Evolutionary conservation across 331 rosid genomes (phyloP).

Genomic region (Quercus tomentella): DNA sequence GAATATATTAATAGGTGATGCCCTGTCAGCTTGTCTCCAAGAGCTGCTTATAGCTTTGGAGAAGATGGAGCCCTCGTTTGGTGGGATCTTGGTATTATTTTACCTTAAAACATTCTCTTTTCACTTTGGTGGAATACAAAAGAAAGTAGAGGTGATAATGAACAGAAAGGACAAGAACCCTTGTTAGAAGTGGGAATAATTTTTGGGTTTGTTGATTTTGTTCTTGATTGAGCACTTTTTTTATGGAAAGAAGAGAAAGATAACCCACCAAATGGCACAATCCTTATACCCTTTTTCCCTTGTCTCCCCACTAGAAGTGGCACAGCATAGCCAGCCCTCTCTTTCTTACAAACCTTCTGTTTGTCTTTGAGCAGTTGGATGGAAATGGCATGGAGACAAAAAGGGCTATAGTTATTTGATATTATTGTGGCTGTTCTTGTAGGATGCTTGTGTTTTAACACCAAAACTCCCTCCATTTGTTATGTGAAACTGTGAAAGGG

Average conservation of each 20-base stretch:
- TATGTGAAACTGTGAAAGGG: neutral
- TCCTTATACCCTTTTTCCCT: constrained; percentile 2
- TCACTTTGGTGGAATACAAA: neutral
- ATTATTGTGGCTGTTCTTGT: constrained; percentile 12
- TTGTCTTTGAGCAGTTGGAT: constrained; percentile 31
- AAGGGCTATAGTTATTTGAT: neutral
- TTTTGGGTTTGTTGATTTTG: neutral
- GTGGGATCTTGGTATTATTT: constrained; percentile 22
- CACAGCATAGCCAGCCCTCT: neutral
- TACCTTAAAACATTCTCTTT: constrained; percentile 3
- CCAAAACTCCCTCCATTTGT: constrained; percentile 3
- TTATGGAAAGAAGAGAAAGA: constrained; percentile 8
- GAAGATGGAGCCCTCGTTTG: constrained; percentile 36
- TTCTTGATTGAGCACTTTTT: neutral
- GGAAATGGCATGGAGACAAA: constrained; percentile 12
- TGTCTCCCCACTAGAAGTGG: constrained; percentile 17
- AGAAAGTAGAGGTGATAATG: neutral
- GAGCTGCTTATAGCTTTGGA: constrained; percentile 28
- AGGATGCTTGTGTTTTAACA: constrained; percentile 6
- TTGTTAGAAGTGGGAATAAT: neutral
- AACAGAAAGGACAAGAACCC: neutral
- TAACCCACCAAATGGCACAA: constrained; percentile 15
- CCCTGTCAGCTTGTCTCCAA: constrained; percentile 32
- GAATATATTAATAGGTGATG: constrained; percentile 30
- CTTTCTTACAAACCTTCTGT: constrained; percentile 15